phyloP scores from a whole-genome alignment of 2,329 filamentous ascomycete species.

The Ophiostoma tasmaniense region DNA sequence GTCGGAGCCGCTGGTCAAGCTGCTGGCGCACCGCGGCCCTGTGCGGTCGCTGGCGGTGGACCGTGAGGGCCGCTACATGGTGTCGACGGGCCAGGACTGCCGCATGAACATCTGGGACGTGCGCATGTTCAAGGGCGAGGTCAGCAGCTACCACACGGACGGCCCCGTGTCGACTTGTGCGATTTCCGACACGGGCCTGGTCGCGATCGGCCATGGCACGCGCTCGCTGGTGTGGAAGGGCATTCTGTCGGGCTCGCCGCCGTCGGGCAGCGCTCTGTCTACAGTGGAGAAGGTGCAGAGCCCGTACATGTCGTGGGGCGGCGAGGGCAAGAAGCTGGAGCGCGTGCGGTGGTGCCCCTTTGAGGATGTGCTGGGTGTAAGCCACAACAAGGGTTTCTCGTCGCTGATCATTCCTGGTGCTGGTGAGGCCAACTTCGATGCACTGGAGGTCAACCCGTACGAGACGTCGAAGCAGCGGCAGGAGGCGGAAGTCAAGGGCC shows the following conservation, averaged over 20 bases:
- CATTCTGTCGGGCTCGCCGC: constrained; percentile 45
- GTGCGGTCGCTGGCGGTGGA: constrained; percentile 81
- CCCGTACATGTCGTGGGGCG: constrained; percentile 90
- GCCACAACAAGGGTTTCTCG: constrained; percentile 78
- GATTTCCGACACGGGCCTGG: constrained; percentile 82
- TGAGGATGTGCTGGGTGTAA: constrained; percentile 76
- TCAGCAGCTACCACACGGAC: constrained; percentile 79
- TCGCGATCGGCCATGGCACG: constrained; percentile 86
- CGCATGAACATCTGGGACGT: constrained; percentile 23
- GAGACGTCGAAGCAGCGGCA: constrained; percentile 88
- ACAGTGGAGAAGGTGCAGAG: constrained; percentile 66
- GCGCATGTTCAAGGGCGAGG: constrained; percentile 55
- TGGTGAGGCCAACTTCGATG: constrained; percentile 95
- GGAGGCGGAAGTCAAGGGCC: constrained; percentile 77
- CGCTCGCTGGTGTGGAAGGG: constrained; percentile 89
- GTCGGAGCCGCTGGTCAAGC: constrained; percentile 76
- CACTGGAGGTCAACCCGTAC: constrained; percentile 88
- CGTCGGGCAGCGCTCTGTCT: constrained; percentile 61
- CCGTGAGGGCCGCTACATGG: constrained; percentile 64
- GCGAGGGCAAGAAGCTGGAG: constrained; percentile 73
- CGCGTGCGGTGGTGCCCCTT: constrained; percentile 86
- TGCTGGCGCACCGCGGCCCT: constrained; percentile 81
- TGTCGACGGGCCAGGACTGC: constrained; percentile 22
- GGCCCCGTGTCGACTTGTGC: constrained; percentile 74
- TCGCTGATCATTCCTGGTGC: constrained; percentile 86